A percentile compares a stretch with the other conserved stretches of the same genome.
Conservation (phyloP, 2,329 filamentous ascomycete genomes). For the Colletotrichum aenigma region DNA sequence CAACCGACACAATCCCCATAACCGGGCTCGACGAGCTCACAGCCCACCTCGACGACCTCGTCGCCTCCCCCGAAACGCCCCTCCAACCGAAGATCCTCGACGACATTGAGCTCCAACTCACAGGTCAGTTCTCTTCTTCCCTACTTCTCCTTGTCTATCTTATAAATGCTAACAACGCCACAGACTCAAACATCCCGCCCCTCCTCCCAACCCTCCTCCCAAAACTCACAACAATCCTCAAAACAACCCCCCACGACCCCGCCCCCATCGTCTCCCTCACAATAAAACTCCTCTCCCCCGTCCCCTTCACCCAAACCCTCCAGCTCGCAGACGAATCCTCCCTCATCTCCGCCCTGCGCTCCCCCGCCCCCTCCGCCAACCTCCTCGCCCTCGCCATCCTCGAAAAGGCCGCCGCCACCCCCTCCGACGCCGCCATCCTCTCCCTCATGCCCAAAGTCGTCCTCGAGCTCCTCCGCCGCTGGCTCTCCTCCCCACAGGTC, state of each 20-base stretch:
- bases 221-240: slow-evolving; percentile 56
- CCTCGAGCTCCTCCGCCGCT: slow-evolving; percentile 51
- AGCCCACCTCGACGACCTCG: slow-evolving; percentile 56
- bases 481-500: slow-evolving; percentile 58
- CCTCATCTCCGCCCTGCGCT: slow-evolving; percentile 56
- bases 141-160: no score
- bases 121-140: slow-evolving; percentile 36
- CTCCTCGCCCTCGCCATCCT: slow-evolving; percentile 62
- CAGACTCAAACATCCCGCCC: slow-evolving; percentile 56
- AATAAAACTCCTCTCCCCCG: slow-evolving; percentile 58
- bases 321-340: slow-evolving; percentile 55
- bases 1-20: slow-evolving; percentile 49
- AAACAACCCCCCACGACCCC: slow-evolving; percentile 54
- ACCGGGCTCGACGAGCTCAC: slow-evolving; percentile 59
- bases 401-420: slow-evolving; percentile 55
- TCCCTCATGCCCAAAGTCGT: slow-evolving; percentile 54
- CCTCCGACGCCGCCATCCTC: slow-evolving; percentile 54
- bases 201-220: slow-evolving; percentile 59
- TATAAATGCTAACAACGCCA: not conserved
- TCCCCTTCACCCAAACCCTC: slow-evolving; percentile 56
- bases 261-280: slow-evolving; percentile 55
- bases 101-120: slow-evolving; percentile 63
- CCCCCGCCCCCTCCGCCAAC: slow-evolving; percentile 60
- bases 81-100: slow-evolving; percentile 60
- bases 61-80: slow-evolving; percentile 43